These are phyloP conservation scores for Colletotrichum sp. DNA, from an alignment of 2,329 filamentous ascomycete species.

Conservation along the genomic window DNA sequence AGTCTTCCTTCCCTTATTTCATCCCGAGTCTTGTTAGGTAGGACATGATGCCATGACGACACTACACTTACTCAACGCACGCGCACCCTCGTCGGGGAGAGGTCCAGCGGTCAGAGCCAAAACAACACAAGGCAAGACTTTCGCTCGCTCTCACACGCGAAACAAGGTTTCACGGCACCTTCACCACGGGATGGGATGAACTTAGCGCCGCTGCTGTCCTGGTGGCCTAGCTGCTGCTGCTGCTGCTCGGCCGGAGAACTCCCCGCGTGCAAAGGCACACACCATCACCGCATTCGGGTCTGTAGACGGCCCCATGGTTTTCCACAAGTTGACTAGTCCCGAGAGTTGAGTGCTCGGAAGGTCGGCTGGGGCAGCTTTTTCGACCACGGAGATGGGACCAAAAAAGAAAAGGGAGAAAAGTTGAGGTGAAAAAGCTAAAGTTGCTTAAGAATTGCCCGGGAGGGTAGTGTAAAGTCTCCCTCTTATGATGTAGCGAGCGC, in stretches of 20 bases:
- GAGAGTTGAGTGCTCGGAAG: neutral
- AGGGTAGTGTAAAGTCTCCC: neutral
- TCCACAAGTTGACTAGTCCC: neutral
- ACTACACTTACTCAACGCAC: neutral
- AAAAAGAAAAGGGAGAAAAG: neutral
- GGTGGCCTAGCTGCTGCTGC: too few species aligned
- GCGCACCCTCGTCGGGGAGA: neutral
- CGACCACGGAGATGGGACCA: neutral
- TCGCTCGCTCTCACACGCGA: neutral
- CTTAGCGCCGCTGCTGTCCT: neutral
- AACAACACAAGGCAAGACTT: neutral
- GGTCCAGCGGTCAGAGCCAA: neutral
- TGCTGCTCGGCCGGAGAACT: too few species aligned
- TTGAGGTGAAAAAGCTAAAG: neutral
- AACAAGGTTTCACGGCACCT: neutral
- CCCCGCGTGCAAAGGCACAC: too few species aligned
- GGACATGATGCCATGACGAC: neutral
- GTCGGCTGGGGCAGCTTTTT: neutral
- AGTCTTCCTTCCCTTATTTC: neutral
- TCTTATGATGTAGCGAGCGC: neutral
- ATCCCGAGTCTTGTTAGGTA: neutral
- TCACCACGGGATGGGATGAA: neutral
- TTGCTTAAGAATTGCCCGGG: neutral
- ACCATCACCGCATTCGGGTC: neutral
- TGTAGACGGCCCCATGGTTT: neutral